A percentile compares a stretch with the other conserved stretches of the same genome.
phyloP scores from a whole-genome alignment of 2,329 filamentous ascomycete genomes.

The Nemania sp. region DNA sequence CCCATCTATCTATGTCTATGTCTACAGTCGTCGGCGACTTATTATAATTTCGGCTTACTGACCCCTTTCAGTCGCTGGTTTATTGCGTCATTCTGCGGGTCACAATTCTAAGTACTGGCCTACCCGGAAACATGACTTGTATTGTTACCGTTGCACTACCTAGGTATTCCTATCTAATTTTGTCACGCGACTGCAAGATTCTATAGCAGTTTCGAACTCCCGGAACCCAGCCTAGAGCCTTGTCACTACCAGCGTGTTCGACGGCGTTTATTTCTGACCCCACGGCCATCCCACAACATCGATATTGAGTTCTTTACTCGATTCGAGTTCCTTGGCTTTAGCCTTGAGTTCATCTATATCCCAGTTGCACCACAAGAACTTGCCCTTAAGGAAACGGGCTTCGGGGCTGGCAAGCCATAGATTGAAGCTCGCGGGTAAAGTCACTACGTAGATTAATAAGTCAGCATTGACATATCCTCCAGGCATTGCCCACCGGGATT shows the following conservation, averaged over 20 bases:
- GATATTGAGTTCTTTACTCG: constrained; percentile 34
- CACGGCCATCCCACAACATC: constrained; percentile 40
- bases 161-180: no score
- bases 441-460: constrained; percentile 39
- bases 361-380: constrained; percentile 63
- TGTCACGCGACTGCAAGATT: no score
- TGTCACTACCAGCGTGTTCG: background rate
- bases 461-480: constrained; percentile 27
- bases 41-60: no score
- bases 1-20: no score
- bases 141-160: no score
- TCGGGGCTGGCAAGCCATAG: constrained; percentile 60
- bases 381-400: constrained; percentile 60
- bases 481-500: background rate
- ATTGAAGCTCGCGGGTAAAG: constrained; percentile 56
- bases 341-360: constrained; percentile 63
- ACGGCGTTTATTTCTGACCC: background rate
- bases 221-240: background rate
- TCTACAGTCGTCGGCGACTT: no score
- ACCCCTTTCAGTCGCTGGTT: no score
- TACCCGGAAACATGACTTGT: no score
- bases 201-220: background rate
- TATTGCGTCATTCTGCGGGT: no score
- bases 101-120: no score
- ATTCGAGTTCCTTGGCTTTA: constrained; percentile 51